These are phyloP conservation scores for Alloteropsis semialata DNA, from an alignment of 176 grass and related monocot species.

Conservation along the genomic window DNA sequence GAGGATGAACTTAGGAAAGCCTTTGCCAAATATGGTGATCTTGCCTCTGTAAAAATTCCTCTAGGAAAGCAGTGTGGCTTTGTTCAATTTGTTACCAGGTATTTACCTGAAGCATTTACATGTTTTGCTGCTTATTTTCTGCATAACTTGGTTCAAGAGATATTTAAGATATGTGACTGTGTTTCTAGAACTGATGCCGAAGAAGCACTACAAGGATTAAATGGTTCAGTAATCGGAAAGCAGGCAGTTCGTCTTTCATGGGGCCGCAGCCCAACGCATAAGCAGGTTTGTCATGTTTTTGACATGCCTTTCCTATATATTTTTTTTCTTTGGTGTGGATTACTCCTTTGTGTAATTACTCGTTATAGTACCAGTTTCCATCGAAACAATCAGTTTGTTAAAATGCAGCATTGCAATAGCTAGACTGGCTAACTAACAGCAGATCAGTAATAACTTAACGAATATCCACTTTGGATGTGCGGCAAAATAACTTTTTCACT, in stretches of 20 bases:
- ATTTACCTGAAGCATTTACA: background rate
- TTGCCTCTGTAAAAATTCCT: constrained; percentile 94
- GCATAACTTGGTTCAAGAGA: background rate
- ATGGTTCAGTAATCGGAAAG: constrained; percentile 73
- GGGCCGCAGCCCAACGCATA: constrained; percentile 91
- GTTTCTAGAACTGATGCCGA: constrained; percentile 70
- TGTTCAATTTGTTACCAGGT: constrained; percentile 87
- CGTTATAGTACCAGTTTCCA: background rate
- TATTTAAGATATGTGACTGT: background rate
- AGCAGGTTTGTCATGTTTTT: constrained; percentile 48
- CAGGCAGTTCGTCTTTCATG: constrained; percentile 91
- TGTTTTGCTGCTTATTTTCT: constrained; percentile 20
- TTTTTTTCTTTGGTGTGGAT: too few relatives aligned
- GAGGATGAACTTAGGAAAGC: constrained; percentile 85
- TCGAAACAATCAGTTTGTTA: background rate
- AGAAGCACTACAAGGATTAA: constrained; percentile 91
- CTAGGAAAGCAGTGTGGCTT: constrained; percentile 94
- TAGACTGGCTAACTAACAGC: background rate
- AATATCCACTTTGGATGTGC: background rate
- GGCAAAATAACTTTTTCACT: background rate
- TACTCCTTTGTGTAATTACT: background rate
- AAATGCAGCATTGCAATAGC: background rate
- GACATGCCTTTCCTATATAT: background rate
- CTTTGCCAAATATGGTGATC: constrained; percentile 87
- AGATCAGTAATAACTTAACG: background rate